These are phyloP conservation scores for Globisporangium abappressorium DNA, from an alignment of 352 stramenopile species.

Conservation along the genomic window DNA sequence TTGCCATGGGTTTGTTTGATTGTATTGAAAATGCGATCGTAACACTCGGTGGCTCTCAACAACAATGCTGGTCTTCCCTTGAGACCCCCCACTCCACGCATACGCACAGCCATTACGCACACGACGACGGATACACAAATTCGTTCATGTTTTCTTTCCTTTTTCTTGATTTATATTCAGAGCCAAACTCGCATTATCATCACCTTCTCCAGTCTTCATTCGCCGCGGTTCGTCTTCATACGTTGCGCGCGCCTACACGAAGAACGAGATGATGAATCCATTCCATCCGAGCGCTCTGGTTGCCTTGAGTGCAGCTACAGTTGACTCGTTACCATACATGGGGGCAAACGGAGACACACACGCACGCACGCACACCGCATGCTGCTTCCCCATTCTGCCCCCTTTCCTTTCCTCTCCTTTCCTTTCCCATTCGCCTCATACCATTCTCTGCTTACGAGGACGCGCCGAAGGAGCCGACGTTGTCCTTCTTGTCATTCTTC, in stretches of 20 bases:
- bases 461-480: constrained; percentile 80
- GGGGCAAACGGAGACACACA: background rate
- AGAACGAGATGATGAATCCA: background rate
- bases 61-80: background rate
- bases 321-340: constrained; percentile 14
- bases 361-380: background rate
- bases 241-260: background rate
- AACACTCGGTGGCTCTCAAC: background rate
- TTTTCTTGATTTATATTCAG: background rate
- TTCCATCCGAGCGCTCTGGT: background rate
- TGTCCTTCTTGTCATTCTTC: constrained; percentile 91
- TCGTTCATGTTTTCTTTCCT: background rate
- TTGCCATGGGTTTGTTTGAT: background rate
- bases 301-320: constrained; percentile 7
- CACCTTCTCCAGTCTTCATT: background rate
- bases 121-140: background rate
- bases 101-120: background rate
- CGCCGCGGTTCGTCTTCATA: background rate
- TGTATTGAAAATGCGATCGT: constrained; percentile 3
- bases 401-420: background rate
- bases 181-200: background rate
- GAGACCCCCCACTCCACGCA: background rate
- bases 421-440: background rate
- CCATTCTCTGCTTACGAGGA: constrained; percentile 47
- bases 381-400: background rate